phyloP scores from a whole-genome alignment of 176 grass and related monocot species.

The Lolium rigidum region DNA sequence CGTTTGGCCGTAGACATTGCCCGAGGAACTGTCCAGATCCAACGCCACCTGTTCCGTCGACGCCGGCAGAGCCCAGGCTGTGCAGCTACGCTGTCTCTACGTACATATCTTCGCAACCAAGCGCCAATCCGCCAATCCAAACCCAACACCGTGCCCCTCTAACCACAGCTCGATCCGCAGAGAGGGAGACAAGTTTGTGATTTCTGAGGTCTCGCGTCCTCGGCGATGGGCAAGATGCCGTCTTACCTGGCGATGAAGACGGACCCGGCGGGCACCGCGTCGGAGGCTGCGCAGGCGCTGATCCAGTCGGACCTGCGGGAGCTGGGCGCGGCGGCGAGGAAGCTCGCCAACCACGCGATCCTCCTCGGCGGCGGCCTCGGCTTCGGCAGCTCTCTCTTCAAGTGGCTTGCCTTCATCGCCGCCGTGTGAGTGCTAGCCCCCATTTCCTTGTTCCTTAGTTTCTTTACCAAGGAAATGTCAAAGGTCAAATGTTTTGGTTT shows the following conservation, averaged over 20 bases:
- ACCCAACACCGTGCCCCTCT: no score
- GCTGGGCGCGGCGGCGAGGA: conserved; percentile 60
- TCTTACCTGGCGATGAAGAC: conserved; percentile 65
- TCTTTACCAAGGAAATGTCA: no score
- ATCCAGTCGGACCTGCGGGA: conserved; percentile 88
- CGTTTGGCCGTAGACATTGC: neutral
- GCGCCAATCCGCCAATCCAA: neutral
- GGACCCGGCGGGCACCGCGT: conserved; percentile 42
- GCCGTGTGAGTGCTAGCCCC: conserved; percentile 55
- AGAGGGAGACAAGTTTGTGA: neutral
- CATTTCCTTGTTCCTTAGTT: neutral
- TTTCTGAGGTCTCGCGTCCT: neutral
- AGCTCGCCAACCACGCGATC: conserved; percentile 78
- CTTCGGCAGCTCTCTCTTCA: conserved; percentile 67
- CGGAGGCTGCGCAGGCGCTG: conserved; percentile 50
- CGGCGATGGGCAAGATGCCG: conserved; percentile 40
- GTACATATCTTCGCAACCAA: neutral
- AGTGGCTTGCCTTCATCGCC: conserved; percentile 80
- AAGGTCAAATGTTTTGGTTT: neutral
- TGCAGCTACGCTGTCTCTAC: neutral
- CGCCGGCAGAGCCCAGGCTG: neutral
- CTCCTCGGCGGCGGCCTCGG: conserved; percentile 65
- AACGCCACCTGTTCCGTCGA: neutral
- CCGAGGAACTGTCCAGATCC: conserved; percentile 28
- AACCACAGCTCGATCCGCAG: neutral